Base-by-base conservation (phyloP, 805 yeast genomes). In the Lachancea mirantina region DNA sequence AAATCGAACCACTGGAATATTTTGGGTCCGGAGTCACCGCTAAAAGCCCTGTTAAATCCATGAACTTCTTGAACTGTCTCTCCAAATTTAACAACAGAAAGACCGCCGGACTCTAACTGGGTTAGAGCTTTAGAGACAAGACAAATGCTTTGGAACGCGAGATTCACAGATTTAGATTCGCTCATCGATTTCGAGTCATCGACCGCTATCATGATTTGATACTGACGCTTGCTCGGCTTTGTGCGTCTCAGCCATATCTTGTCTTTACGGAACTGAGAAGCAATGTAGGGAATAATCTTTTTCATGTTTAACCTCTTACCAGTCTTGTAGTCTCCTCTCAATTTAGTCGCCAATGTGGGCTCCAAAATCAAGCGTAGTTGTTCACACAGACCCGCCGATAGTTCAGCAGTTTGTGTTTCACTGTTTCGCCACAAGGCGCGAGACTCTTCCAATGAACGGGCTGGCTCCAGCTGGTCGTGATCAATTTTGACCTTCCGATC, bases 171-270 rank as follows among this genome's bases (percentile, higher is more conserved):
- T 44, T 80, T 76, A 15, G 95, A 81, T 57, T 89, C 97, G 36
- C 88, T 76, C 99, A 92, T 92, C 1, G 97, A 89, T 57, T 84
- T 87, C 19, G 98, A 92, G 55, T 92, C 96, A 64, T 92, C 99
- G 29, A 92, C 82, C 1, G 98, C 88, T 44, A 92, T 82, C 96
- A 94, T 84, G 41, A 92, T 84, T 64, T 92, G 98, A 58, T 92
- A 92, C 55, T 88, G 92, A 50, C 99, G 78, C 65, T 92, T 92
- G 45, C 94, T 83, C 36, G 99, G 99, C 55, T 92, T 89, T 5
- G 96, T 87, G 60, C 99, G 76, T 55, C 96, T 76, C 62, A 92
- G 71, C 99, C 99, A 92, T 38, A 92, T 92, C 67, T 92, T 92
- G 59, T 92, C 99, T 57, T 92, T 92, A 51, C 95, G 78, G 74